Evolutionary conservation across 2,329 filamentous ascomycete genomes (phyloP).

Genomic region (Phialophora verrucosa): DNA sequence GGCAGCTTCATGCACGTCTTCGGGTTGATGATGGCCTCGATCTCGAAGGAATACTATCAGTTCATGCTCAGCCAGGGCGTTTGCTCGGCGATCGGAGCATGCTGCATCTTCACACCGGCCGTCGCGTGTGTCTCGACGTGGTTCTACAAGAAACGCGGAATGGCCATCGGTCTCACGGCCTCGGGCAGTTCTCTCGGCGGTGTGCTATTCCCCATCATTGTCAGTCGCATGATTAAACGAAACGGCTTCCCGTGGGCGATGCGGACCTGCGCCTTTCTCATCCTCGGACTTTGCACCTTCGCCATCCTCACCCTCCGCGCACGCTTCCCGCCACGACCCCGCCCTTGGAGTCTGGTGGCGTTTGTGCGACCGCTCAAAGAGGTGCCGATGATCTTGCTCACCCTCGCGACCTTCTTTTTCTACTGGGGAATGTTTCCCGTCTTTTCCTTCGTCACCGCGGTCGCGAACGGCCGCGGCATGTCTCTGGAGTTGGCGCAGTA

Average conservation of each 20-base stretch:
- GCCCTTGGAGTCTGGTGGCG: constrained; percentile 42
- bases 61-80: constrained; percentile 62
- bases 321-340: constrained; percentile 51
- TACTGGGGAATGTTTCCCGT: constrained; percentile 44
- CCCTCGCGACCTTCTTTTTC: constrained; percentile 40
- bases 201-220: constrained; percentile 68
- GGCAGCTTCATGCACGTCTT: constrained; percentile 63
- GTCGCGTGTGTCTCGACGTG: constrained; percentile 53
- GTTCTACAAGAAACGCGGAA: constrained; percentile 60
- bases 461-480: constrained; percentile 38
- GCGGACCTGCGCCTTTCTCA: constrained; percentile 63
- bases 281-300: constrained; percentile 63
- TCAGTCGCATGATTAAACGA: constrained; percentile 58
- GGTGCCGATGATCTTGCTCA: constrained; percentile 37
- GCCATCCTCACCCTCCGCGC: constrained; percentile 60
- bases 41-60: constrained; percentile 62
- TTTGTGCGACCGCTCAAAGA: constrained; percentile 44
- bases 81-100: constrained; percentile 59
- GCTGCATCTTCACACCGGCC: constrained; percentile 56
- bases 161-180: constrained; percentile 61
- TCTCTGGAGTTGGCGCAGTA: constrained; percentile 38
- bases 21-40: constrained; percentile 64
- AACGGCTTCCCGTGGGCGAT: constrained; percentile 65
- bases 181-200: constrained; percentile 63
- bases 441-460: constrained; percentile 38